Evolutionary conservation across 148 eudicot species (phyloP).

Genomic region (Rhododendron henanense): DNA sequence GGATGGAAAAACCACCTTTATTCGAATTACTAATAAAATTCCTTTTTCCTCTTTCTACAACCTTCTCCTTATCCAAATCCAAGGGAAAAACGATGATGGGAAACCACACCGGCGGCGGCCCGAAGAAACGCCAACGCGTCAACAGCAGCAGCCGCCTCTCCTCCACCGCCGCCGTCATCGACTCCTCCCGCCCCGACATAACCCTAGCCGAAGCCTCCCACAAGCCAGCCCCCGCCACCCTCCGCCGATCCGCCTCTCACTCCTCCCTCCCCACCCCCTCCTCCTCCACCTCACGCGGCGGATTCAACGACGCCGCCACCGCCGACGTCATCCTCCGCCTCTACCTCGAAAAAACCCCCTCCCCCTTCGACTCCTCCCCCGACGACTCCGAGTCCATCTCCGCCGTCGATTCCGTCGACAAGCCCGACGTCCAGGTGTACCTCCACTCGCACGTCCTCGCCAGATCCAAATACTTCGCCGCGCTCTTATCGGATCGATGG

Average conservation of each 20-base stretch:
- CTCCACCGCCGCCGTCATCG: slow-evolving; percentile 32
- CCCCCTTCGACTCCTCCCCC: slow-evolving; percentile 19
- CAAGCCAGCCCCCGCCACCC: too few relatives aligned
- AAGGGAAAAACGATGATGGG: background rate
- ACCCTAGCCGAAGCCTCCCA: slow-evolving; percentile 26
- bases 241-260: slow-evolving; percentile 15
- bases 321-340: slow-evolving; percentile 74
- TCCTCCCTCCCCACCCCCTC: background rate
- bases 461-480: slow-evolving; percentile 63
- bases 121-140: slow-evolving; percentile 49
- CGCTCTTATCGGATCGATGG: slow-evolving; percentile 85
- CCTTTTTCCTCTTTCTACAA: background rate
- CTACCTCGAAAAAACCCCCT: slow-evolving; percentile 27
- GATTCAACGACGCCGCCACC: slow-evolving; percentile 66
- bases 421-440: slow-evolving; percentile 40
- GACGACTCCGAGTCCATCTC: slow-evolving; percentile 26
- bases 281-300: slow-evolving; percentile 40
- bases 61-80: background rate
- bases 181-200: slow-evolving; percentile 25
- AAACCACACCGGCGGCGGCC: background rate
- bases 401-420: slow-evolving; percentile 22
- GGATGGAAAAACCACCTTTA: too few relatives aligned
- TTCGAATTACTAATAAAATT: too few relatives aligned
- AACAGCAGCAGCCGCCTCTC: slow-evolving; percentile 30
- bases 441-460: slow-evolving; percentile 64